Percentiles rank a stretch among this genome's conserved stretches.
phyloP scores from a whole-genome alignment of 768 basidiomycete genomes.

The Rubroboletus satanas region DNA sequence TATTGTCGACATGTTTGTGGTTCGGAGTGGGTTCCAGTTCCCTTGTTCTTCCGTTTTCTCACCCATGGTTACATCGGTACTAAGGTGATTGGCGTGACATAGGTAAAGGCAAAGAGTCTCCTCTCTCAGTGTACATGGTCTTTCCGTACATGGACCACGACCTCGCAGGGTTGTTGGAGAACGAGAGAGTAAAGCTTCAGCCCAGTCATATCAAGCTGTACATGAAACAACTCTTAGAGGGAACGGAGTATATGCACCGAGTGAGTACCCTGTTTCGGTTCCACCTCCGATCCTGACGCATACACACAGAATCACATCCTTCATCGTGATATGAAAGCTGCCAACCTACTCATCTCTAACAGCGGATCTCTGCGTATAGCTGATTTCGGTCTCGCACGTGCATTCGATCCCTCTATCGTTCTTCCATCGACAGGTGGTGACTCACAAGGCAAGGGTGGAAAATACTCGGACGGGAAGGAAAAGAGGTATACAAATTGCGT shows the following conservation, averaged over 20 bases:
- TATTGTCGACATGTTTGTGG: constrained; percentile 90
- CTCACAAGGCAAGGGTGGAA: constrained; percentile 18
- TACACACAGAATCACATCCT: constrained; percentile 81
- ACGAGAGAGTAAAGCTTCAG: constrained; percentile 78
- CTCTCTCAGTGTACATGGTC: constrained; percentile 93
- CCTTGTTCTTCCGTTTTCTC: not conserved
- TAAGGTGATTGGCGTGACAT: not conserved
- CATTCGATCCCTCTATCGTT: constrained; percentile 55
- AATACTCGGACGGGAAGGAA: constrained; percentile 45
- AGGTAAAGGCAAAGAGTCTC: constrained; percentile 54
- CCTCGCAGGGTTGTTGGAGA: constrained; percentile 89
- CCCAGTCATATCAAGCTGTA: constrained; percentile 91
- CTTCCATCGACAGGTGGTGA: constrained; percentile 22
- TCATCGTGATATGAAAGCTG: constrained; percentile 98
- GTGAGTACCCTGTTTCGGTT: constrained; percentile 45
- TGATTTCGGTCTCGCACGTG: constrained; percentile 93
- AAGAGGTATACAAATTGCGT: constrained; percentile 93
- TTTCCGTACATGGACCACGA: constrained; percentile 99
- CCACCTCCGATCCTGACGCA: constrained; percentile 4
- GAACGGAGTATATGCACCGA: constrained; percentile 92
- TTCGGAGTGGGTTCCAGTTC: constrained; percentile 53
- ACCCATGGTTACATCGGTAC: not conserved
- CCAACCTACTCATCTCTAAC: constrained; percentile 92
- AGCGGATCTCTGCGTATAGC: constrained; percentile 82
- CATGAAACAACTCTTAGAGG: constrained; percentile 94